Conservation (phyloP, 2,329 filamentous ascomycete species). For the Hypoxylon sp. region DNA sequence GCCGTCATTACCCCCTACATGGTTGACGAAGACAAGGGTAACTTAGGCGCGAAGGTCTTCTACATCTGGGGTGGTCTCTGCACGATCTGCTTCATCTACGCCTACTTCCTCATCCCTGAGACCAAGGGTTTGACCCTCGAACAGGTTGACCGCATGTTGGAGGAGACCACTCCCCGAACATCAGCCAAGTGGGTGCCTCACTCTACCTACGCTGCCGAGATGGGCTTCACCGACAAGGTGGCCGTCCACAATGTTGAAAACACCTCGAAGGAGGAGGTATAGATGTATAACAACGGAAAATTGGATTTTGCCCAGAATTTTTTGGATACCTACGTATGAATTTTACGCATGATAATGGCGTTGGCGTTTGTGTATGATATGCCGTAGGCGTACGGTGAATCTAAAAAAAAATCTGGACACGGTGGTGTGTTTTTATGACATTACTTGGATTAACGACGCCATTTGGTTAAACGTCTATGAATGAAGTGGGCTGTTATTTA, state of each 20-base stretch:
- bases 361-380: constrained; percentile 21
- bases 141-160: constrained; percentile 90
- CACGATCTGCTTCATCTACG: constrained; percentile 71
- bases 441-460: background rate
- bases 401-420: constrained; percentile 13
- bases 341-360: constrained; percentile 9
- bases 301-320: background rate
- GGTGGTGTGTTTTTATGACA: background rate
- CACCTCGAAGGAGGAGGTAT: constrained; percentile 39
- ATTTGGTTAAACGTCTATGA: background rate
- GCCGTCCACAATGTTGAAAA: constrained; percentile 46
- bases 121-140: constrained; percentile 83
- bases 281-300: constrained; percentile 10
- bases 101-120: constrained; percentile 81
- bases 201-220: constrained; percentile 75
- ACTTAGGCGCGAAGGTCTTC: constrained; percentile 79
- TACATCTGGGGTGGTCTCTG: constrained; percentile 82
- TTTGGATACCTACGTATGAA: constrained; percentile 10
- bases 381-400: constrained; percentile 9
- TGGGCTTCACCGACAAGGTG: constrained; percentile 62
- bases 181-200: constrained; percentile 83
- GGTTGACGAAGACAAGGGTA: constrained; percentile 70
- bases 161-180: constrained; percentile 83
- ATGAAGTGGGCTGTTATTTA: background rate
- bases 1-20: constrained; percentile 81